Conservation (phyloP, 345 rosid genomes). For the Nasturtium officinale region DNA sequence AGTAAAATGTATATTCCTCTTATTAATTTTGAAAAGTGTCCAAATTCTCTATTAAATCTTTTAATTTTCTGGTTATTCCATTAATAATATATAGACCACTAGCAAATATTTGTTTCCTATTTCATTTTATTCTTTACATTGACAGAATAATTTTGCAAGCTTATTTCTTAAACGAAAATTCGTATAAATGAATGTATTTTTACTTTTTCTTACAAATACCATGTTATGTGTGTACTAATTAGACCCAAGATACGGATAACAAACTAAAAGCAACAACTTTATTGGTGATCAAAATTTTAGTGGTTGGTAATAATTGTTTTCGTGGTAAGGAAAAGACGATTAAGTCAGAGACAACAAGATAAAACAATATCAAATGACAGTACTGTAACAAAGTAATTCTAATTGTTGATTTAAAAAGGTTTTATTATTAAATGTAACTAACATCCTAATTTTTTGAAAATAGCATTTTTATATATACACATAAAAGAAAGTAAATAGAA, state of each 20-base stretch:
- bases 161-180: background rate
- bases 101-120: too few species aligned
- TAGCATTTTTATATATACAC: background rate
- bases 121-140: too few species aligned
- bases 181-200: background rate
- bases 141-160: too few species aligned
- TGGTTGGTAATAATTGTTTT: constrained; percentile 4
- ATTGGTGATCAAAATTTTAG: background rate
- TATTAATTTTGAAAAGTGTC: too few species aligned
- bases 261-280: background rate
- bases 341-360: background rate
- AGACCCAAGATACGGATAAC: background rate
- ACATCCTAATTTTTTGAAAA: background rate
- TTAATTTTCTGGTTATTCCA: too few species aligned
- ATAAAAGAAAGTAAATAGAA: background rate
- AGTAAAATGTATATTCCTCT: too few species aligned
- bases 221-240: background rate
- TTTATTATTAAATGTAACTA: background rate
- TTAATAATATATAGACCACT: too few species aligned
- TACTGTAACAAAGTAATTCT: background rate
- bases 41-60: too few species aligned
- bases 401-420: background rate
- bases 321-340: background rate
- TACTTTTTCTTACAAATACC: background rate
- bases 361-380: background rate